Conservation (phyloP, 2,329 filamentous ascomycete species). For the Epichloe hybrida region DNA sequence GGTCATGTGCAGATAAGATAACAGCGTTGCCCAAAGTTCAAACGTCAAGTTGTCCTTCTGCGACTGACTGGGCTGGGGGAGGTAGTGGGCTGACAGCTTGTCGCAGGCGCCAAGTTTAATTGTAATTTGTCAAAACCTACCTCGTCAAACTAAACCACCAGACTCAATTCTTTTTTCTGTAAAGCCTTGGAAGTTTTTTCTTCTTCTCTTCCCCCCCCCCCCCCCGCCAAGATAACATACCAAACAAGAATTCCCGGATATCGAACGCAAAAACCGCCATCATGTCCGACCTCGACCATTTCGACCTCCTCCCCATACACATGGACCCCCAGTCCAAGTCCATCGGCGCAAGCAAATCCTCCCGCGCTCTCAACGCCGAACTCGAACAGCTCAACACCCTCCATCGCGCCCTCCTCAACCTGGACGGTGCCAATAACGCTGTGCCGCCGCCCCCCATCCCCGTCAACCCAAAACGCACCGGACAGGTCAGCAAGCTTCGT, state of each 20-base stretch:
- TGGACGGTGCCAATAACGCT: constrained; percentile 40
- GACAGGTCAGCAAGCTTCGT: constrained; percentile 79
- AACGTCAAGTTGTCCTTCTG: constrained; percentile 4
- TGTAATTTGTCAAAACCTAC: too few species aligned
- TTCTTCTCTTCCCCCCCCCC: too few species aligned
- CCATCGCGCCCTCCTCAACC: constrained; percentile 55
- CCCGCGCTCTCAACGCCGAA: constrained; percentile 44
- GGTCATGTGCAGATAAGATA: constrained; percentile 28
- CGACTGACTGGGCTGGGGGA: neutral
- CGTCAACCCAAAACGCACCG: constrained; percentile 82
- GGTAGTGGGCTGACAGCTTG: too few species aligned
- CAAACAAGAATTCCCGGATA: too few species aligned
- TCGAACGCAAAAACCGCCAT: neutral
- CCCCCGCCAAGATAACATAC: too few species aligned
- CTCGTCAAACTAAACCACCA: too few species aligned
- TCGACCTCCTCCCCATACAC: constrained; percentile 67
- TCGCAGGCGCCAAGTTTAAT: too few species aligned
- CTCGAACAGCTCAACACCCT: constrained; percentile 65
- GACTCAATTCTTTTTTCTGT: too few species aligned
- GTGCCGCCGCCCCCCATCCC: constrained; percentile 74
- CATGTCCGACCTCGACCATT: constrained; percentile 55
- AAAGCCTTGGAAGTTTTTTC: too few species aligned
- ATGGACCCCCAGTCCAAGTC: constrained; percentile 75
- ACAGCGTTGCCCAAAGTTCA: neutral
- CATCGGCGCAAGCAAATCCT: constrained; percentile 37